Evolutionary conservation across 495 filamentous ascomycete genomes (phyloP).

Genomic region (Bacidia gigantensis): DNA sequence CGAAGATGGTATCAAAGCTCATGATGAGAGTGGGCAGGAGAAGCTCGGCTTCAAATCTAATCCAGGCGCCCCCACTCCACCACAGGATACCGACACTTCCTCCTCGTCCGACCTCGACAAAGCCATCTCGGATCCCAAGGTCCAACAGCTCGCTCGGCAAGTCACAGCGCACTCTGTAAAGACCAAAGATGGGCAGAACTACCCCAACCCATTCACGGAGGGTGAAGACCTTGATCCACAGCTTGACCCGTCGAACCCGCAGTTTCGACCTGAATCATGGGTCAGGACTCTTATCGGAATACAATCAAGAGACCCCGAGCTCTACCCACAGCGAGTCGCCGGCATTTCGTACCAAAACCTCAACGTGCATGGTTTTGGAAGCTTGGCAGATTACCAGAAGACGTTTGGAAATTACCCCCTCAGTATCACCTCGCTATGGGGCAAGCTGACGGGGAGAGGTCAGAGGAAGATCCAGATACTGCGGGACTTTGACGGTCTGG

Average conservation of each 20-base stretch:
- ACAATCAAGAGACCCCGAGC: constrained; percentile 34
- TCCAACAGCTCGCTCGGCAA: constrained; percentile 33
- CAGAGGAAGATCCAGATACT: constrained; percentile 60
- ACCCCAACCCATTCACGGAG: constrained; percentile 34
- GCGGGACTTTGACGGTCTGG: constrained; percentile 64
- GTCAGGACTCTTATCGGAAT: constrained; percentile 38
- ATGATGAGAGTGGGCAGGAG: background rate
- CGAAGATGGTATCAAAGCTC: background rate
- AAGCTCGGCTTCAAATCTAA: background rate
- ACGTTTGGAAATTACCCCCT: constrained; percentile 21
- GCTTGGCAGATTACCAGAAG: constrained; percentile 69
- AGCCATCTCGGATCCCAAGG: constrained; percentile 24
- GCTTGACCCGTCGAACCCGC: constrained; percentile 32
- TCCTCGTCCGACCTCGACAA: constrained; percentile 21
- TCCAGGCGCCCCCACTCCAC: background rate
- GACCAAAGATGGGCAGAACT: constrained; percentile 19
- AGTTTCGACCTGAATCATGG: constrained; percentile 39
- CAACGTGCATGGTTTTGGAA: constrained; percentile 64
- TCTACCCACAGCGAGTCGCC: constrained; percentile 30
- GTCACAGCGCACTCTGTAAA: constrained; percentile 35
- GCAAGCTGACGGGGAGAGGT: constrained; percentile 26
- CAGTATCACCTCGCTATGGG: constrained; percentile 29
- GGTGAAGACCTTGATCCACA: constrained; percentile 26
- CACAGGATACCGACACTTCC: constrained; percentile 5
- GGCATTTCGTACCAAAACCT: constrained; percentile 45